Base-by-base conservation (phyloP, 495 filamentous ascomycete genomes). In the Halenospora varia region DNA sequence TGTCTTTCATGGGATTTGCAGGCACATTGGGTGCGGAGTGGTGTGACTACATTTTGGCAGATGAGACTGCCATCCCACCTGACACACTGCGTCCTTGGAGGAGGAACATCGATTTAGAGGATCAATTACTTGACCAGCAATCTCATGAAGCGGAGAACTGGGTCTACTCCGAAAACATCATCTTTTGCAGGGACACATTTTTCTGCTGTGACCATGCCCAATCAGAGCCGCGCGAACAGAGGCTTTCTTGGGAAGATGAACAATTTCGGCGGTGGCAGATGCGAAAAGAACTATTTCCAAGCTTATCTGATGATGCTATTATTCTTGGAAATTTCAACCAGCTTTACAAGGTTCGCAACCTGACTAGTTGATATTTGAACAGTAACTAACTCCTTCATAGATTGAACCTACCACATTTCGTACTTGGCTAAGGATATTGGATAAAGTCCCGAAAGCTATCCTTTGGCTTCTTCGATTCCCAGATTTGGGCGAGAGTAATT, bases 1-100 rank as follows among this genome's bases (percentile, higher is more conserved):
- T 99, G 94, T 96, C 94, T 0, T 99, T 99, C 69, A 99, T 99
- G 94, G 94, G 94, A 1, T 97, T 99, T 71, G 94, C 94, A 0
- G 94, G 94, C 6, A 96, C 94, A 1, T 77, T 99, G 9, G 94
- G 95, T 10, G 94, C 94, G 24, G 94, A 97, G 66, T 99, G 94
- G 94, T 99, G 94, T 68, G 94, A 99, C 65, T 99, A 99, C 65
- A 83, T 99, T 25, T 81, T 97, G 25, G 92, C 94, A 2, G 94
- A 99, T 65, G 75, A 86, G 45, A 89, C 89, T 8, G 92, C 94
- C 0, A 87, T 99, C 52, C 95, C 94, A 0, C 78, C 77, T 3
- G 83, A 85, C 3, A 97, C 92, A 6, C 73, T 97, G 52, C 83
- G 91, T 20, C 90, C 90, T 1, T 85, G 83, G 62, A 79, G 89